phyloP scores from a whole-genome alignment of 2,329 filamentous ascomycete species.

The Diaporthe australafricana region DNA sequence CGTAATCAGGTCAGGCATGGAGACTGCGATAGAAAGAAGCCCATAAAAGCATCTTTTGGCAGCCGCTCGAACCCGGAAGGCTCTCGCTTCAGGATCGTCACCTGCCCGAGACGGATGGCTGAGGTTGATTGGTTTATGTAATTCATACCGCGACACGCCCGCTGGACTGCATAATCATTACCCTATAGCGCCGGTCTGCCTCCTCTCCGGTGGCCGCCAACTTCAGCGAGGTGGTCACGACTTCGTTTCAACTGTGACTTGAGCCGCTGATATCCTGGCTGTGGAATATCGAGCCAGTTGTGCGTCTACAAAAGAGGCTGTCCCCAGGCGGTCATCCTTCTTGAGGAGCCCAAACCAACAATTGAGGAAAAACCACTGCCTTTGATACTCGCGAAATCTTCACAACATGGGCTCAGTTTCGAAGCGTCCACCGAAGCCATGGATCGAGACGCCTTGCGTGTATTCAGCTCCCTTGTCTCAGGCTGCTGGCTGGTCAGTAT shows the following conservation, averaged over 20 bases:
- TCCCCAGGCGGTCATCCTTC: neutral
- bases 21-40: neutral
- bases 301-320: neutral
- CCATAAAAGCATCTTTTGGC: neutral
- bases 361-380: neutral
- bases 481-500: slow-evolving; percentile 73
- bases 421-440: slow-evolving; percentile 57
- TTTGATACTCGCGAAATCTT: neutral
- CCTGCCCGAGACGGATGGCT: slow-evolving; percentile 10
- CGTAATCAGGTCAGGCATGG: no score
- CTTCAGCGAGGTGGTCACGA: neutral
- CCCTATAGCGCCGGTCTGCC: slow-evolving; percentile 13
- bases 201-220: neutral
- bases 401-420: slow-evolving; percentile 46
- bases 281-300: neutral
- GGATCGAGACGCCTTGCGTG: slow-evolving; percentile 76
- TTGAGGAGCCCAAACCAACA: neutral
- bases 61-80: neutral
- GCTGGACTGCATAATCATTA: slow-evolving; percentile 23
- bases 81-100: neutral
- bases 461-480: slow-evolving; percentile 73
- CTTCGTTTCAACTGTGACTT: neutral
- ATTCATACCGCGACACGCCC: neutral
- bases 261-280: slow-evolving; percentile 12
- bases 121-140: slow-evolving; percentile 2